These are phyloP conservation scores for Kuraishia piskuri DNA, from an alignment of 805 yeast species.

Conservation along the genomic window DNA sequence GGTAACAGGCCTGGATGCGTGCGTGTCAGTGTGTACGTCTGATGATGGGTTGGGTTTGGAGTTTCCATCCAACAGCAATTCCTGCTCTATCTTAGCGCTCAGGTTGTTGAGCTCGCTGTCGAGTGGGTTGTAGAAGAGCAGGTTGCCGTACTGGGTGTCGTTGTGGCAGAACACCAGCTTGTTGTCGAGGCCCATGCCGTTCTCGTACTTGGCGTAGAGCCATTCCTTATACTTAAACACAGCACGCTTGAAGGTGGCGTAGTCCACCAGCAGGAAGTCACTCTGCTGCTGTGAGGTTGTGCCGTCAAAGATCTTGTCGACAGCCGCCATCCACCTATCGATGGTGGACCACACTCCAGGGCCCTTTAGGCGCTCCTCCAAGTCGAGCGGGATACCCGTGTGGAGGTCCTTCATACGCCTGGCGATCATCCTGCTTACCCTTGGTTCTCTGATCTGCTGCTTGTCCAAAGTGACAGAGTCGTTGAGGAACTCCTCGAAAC, in stretches of 20 bases:
- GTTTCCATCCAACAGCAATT: neutral
- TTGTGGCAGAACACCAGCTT: slow-evolving; percentile 83
- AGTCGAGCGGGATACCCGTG: slow-evolving; percentile 58
- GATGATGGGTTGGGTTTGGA: too few species aligned
- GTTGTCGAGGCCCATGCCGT: slow-evolving; percentile 27
- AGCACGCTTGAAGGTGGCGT: slow-evolving; percentile 40
- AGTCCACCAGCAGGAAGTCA: slow-evolving; percentile 34
- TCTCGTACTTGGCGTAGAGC: slow-evolving; percentile 46
- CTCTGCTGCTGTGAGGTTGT: slow-evolving; percentile 26
- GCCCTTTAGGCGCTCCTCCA: slow-evolving; percentile 46
- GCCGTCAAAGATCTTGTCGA: slow-evolving; percentile 32
- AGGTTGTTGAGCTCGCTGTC: slow-evolving; percentile 1
- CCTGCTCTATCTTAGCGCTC: neutral
- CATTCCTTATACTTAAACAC: slow-evolving; percentile 50
- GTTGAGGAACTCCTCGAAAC: slow-evolving; percentile 87
- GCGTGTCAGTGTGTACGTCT: too few species aligned
- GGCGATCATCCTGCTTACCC: slow-evolving; percentile 76
- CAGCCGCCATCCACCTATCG: slow-evolving; percentile 58
- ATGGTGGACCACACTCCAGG: slow-evolving; percentile 67
- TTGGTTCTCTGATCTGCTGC: slow-evolving; percentile 65
- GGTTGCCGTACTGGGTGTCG: slow-evolving; percentile 94
- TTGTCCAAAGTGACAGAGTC: slow-evolving; percentile 73
- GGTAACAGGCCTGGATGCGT: neutral
- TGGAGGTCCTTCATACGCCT: slow-evolving; percentile 96
- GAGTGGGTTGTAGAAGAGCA: slow-evolving; percentile 40